Base-by-base conservation (phyloP, 176 grass and related monocot genomes). In the Neostapfia colusana region DNA sequence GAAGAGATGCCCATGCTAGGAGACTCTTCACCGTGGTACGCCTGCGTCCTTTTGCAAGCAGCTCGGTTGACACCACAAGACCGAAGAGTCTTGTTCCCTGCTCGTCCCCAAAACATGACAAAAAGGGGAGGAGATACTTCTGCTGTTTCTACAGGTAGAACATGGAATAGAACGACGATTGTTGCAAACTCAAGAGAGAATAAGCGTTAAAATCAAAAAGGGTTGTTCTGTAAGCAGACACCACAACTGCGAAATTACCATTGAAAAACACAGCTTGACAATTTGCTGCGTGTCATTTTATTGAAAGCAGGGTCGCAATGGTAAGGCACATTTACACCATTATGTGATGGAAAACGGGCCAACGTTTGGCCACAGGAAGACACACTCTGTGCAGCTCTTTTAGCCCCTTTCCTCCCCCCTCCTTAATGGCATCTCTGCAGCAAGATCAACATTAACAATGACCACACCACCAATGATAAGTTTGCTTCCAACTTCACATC, bases 401-500 rank as follows among this genome's bases (percentile, higher is more conserved):
- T 20, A 53, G 1, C 23, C 4, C 48, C 28, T 68, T 39, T 7
- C n/a, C n/a, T n/a, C n/a, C n/a, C n/a, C 0, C 39, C 7, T 8
- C 25, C 24, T 65, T 72, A 35, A 78, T 61, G 65, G 76, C 64
- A 75, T 48, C 48, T 73, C 65, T 69, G 76, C 53, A 85, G 70
- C 83, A 80, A 61, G 49, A 85, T 41, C 63, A 69, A 75, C 79
- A 75, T 58, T 54, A 44, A 39, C 71, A 65, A 77, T 67, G 48
- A 60, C 17, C 64, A 81, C 39, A 71, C 49, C 75, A 72, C 39
- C n/a, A n/a, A n/a, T n/a, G 68, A 72, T 85, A 66, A 60, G 31
- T 17, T 72, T 40, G 40, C 77, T 65, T 84, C 70, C 65, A 81
- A 70, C 21, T 65, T 75, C 59, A 70, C 74, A 87, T 78, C 74